These are phyloP conservation scores for Hyphopichia buzzinii DNA, from an alignment of 1,139 yeast species.

Conservation along the genomic window DNA sequence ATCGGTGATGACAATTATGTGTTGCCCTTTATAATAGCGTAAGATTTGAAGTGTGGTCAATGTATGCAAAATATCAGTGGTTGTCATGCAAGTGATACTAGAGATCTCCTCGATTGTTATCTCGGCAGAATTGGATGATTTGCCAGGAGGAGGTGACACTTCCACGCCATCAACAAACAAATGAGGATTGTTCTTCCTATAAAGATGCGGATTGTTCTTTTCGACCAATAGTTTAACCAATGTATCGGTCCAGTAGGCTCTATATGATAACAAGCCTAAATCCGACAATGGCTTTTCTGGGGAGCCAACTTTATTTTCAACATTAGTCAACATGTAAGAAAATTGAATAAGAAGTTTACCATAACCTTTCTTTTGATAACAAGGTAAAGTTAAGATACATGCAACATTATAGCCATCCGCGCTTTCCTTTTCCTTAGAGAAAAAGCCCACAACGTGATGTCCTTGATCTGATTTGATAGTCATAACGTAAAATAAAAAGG, in stretches of 20 bases:
- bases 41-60: constrained; percentile 87
- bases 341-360: constrained; percentile 91
- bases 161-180: constrained; percentile 28
- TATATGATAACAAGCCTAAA: constrained; percentile 85
- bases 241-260: constrained; percentile 97
- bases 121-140: constrained; percentile 37
- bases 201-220: constrained; percentile 40
- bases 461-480: constrained; percentile 84
- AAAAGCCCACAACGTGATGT: constrained; percentile 93
- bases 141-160: constrained; percentile 21
- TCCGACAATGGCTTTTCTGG: constrained; percentile 98
- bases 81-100: constrained; percentile 86
- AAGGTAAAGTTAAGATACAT: constrained; percentile 92
- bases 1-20: constrained; percentile 86
- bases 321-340: constrained; percentile 83
- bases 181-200: constrained; percentile 37
- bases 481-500: constrained; percentile 94
- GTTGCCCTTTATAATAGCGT: constrained; percentile 93
- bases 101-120: constrained; percentile 93
- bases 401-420: constrained; percentile 97
- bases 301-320: constrained; percentile 88
- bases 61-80: constrained; percentile 92
- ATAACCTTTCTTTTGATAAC: constrained; percentile 92
- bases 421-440: constrained; percentile 93
- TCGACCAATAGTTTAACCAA: constrained; percentile 75